Evolutionary conservation across 768 basidiomycete genomes (phyloP).

Genomic region (Amanita brunnescens): DNA sequence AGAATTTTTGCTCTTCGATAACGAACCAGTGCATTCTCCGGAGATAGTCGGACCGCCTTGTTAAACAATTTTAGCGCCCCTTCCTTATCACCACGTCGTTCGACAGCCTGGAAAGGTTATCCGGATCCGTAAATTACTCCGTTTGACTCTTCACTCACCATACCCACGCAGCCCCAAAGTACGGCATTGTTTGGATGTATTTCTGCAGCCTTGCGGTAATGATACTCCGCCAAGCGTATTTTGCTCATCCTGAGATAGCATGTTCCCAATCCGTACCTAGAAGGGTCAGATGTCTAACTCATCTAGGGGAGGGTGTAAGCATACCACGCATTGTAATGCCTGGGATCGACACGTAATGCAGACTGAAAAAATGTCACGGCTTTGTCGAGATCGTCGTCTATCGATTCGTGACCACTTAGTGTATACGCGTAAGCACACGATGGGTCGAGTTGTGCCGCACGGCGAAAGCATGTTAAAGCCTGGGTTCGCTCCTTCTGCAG

Average conservation of each 20-base stretch:
- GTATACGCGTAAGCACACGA: slow-evolving; percentile 94
- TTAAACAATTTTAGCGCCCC: slow-evolving; percentile 76
- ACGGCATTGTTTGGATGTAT: slow-evolving; percentile 95
- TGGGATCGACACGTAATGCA: slow-evolving; percentile 82
- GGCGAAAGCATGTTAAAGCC: slow-evolving; percentile 88
- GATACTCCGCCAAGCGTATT: slow-evolving; percentile 88
- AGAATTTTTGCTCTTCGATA: slow-evolving; percentile 92
- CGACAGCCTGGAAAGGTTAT: slow-evolving; percentile 59
- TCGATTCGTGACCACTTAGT: slow-evolving; percentile 91
- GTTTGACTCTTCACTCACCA: slow-evolving; percentile 52
- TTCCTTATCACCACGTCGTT: slow-evolving; percentile 71
- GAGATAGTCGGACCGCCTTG: slow-evolving; percentile 67
- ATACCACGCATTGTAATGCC: slow-evolving; percentile 98
- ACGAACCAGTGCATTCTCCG: slow-evolving; percentile 86
- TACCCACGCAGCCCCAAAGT: slow-evolving; percentile 91
- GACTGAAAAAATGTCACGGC: slow-evolving; percentile 89
- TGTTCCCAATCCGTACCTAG: slow-evolving; percentile 97
- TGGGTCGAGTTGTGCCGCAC: slow-evolving; percentile 84
- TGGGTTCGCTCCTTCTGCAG: slow-evolving; percentile 90
- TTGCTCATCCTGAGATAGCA: slow-evolving; percentile 96
- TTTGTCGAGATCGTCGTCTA: slow-evolving; percentile 91
- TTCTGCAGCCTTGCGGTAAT: slow-evolving; percentile 85
- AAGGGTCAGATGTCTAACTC: slow-evolving; percentile 18
- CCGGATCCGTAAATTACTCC: slow-evolving; percentile 18
- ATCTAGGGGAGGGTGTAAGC: slow-evolving; percentile 5